Evolutionary conservation across 352 stramenopile species (phyloP).

Genomic region (Globisporangium splendens): DNA sequence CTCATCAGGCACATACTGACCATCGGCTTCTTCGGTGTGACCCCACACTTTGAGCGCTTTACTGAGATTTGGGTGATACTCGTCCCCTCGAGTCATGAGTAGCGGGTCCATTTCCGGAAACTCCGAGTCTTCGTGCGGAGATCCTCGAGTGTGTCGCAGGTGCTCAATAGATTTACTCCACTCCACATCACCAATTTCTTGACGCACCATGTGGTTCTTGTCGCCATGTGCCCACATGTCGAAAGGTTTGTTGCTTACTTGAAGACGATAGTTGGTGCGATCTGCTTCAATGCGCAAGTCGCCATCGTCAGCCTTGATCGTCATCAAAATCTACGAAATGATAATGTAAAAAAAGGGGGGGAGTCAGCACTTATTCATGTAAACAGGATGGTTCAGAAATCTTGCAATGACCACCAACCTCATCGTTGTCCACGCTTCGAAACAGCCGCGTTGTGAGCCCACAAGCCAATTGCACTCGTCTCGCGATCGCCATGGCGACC

Average conservation of each 20-base stretch:
- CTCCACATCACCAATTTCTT: constrained; percentile 49
- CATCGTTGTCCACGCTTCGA: constrained; percentile 59
- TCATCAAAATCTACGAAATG: constrained; percentile 71
- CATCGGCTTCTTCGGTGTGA: constrained; percentile 74
- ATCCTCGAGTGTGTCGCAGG: constrained; percentile 47
- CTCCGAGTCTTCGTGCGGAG: constrained; percentile 24
- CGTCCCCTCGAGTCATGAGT: constrained; percentile 50
- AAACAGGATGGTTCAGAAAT: background rate
- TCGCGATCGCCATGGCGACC: constrained; percentile 53
- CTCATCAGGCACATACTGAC: constrained; percentile 49
- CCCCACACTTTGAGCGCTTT: constrained; percentile 56
- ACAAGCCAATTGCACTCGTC: constrained; percentile 72
- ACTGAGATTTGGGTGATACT: constrained; percentile 61
- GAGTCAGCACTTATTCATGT: background rate
- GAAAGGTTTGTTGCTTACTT: constrained; percentile 77
- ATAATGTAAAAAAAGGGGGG: too few relatives aligned
- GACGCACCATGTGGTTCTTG: constrained; percentile 45
- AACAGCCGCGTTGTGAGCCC: constrained; percentile 82
- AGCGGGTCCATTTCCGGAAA: constrained; percentile 75
- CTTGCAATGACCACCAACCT: constrained; percentile 12
- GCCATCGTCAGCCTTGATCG: constrained; percentile 72
- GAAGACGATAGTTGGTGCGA: constrained; percentile 63
- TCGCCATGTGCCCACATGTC: constrained; percentile 41
- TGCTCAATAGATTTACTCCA: constrained; percentile 55
- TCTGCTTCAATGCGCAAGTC: constrained; percentile 71